A percentile compares a stretch with the other conserved stretches of the same genome.
Conservation (phyloP, 179 eudicot genomes). For the Silene vulgaris region DNA sequence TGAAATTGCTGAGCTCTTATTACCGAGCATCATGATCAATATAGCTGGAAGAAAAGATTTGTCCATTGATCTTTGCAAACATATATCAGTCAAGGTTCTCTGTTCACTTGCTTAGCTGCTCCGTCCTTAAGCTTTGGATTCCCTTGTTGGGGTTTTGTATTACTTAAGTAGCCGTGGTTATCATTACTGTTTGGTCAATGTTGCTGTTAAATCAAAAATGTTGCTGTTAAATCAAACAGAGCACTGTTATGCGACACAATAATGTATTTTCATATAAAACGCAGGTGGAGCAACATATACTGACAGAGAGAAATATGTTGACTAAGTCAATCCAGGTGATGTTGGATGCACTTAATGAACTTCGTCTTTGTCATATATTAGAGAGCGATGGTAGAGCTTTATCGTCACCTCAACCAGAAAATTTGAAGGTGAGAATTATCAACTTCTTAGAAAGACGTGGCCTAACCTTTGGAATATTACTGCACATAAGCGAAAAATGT, state of each 20-base stretch:
- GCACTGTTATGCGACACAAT: background rate
- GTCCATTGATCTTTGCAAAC: slow-evolving; percentile 58
- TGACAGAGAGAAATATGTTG: slow-evolving; percentile 59
- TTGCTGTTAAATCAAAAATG: slow-evolving; percentile 9
- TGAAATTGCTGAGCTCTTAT: slow-evolving; percentile 90
- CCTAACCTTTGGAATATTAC: background rate
- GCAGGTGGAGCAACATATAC: slow-evolving; percentile 75
- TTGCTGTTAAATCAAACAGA: slow-evolving; percentile 6
- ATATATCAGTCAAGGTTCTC: slow-evolving; percentile 70
- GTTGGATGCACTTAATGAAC: slow-evolving; percentile 79
- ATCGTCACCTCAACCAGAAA: slow-evolving; percentile 44
- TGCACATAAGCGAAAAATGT: background rate
- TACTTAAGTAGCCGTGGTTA: background rate
- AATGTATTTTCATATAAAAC: slow-evolving; percentile 21
- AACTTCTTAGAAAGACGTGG: background rate
- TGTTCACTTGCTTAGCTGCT: slow-evolving; percentile 12
- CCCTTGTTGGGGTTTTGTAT: background rate
- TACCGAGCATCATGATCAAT: slow-evolving; percentile 65
- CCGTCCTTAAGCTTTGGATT: background rate
- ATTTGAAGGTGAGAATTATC: slow-evolving; percentile 43
- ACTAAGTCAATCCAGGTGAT: slow-evolving; percentile 67
- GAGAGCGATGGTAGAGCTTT: slow-evolving; percentile 49
- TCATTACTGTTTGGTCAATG: background rate
- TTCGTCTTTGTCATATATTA: slow-evolving; percentile 63
- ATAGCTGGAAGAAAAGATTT: slow-evolving; percentile 65